Evolutionary conservation across 1,284 basidiomycete species (phyloP).

Genomic region (Cutaneotrichosporon sp.): DNA sequence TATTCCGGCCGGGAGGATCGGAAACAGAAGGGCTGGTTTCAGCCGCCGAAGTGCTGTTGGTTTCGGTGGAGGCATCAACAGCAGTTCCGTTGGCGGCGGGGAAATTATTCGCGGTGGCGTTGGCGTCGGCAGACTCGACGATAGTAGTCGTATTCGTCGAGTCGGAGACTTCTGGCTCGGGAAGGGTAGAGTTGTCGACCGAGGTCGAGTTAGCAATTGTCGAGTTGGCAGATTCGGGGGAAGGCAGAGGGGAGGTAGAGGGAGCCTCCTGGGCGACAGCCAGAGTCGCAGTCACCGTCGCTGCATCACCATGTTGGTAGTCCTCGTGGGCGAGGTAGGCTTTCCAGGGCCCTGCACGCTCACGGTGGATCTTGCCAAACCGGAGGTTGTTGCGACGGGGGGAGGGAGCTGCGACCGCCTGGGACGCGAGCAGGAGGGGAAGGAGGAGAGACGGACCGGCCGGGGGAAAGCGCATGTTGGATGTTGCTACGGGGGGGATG

Average conservation of each 20-base stretch:
- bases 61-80: neutral
- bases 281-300: neutral
- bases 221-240: neutral
- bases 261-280: neutral
- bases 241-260: slow-evolving; percentile 4
- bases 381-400: slow-evolving; percentile 17
- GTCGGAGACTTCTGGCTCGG: neutral
- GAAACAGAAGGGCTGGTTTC: slow-evolving; percentile 6
- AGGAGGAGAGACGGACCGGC: slow-evolving; percentile 28
- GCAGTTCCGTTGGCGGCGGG: neutral
- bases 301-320: neutral
- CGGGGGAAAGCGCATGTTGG: slow-evolving; percentile 18
- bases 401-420: slow-evolving; percentile 28
- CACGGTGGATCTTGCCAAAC: slow-evolving; percentile 11
- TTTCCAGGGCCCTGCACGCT: slow-evolving; percentile 13
- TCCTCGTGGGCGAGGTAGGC: slow-evolving; percentile 17
- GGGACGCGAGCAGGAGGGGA: slow-evolving; percentile 31
- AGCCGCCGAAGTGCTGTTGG: slow-evolving; percentile 3
- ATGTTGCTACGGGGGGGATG: neutral
- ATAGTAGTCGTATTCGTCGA: neutral
- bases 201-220: neutral
- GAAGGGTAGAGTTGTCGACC: neutral
- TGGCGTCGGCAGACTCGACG: neutral
- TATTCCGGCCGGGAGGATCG: neutral
- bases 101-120: slow-evolving; percentile 3